A percentile compares a stretch with the other conserved stretches of the same genome.
Conservation (phyloP, 257 asterid species). For the Solanum pinnatisectum region DNA sequence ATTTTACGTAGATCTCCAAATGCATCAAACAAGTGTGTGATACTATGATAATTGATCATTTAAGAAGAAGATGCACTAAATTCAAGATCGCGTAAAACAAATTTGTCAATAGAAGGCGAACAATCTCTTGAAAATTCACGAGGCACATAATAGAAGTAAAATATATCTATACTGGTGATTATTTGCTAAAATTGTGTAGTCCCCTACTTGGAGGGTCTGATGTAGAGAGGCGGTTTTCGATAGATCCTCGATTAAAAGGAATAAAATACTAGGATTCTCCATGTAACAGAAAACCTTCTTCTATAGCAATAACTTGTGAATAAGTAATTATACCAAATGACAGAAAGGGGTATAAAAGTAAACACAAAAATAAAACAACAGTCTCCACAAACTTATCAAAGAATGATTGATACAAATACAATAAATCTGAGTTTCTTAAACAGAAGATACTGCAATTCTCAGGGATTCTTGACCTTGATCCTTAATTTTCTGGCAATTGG, state of each 20-base stretch:
- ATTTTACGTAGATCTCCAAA: not conserved
- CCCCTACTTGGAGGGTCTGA: too few species aligned
- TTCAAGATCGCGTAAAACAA: not conserved
- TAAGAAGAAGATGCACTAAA: not conserved
- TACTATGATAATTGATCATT: not conserved
- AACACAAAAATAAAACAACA: not conserved
- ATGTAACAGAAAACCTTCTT: not conserved
- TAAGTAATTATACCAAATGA: not conserved
- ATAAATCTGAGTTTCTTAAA: not conserved
- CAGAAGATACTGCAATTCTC: not conserved
- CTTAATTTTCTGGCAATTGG: slow-evolving; percentile 68
- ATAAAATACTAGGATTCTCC: not conserved
- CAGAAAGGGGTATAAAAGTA: not conserved
- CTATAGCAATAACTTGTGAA: not conserved
- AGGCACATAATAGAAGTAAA: not conserved
- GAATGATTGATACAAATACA: not conserved
- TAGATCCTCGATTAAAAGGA: not conserved
- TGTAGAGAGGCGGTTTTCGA: not conserved
- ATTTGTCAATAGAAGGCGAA: not conserved
- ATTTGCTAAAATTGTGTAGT: not conserved
- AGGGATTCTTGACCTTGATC: slow-evolving; percentile 91
- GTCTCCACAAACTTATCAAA: not conserved
- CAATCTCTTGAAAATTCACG: not conserved
- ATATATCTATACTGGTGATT: too few species aligned
- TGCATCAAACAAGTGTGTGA: not conserved